Base-by-base conservation (phyloP, 331 rosid species). In the Prunus yedoensis region DNA sequence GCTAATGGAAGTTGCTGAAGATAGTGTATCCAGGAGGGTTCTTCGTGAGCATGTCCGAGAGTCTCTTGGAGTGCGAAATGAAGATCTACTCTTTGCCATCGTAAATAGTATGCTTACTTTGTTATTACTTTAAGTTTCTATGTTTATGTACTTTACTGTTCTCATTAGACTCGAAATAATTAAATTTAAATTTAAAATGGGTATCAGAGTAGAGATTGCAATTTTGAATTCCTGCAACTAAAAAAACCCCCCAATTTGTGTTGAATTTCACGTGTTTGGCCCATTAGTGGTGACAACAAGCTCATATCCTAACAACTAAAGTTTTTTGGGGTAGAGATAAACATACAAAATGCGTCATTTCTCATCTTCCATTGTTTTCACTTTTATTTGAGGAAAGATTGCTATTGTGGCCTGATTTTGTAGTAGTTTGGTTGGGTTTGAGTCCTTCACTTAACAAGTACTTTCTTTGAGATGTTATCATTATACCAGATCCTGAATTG, bases 1-100 rank as follows among this genome's bases (percentile, higher is more conserved):
- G 63, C 92, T 94, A 32, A 94, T 85, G 91, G 99, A 92, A 80
- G 92, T 94, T 62, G 96, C 99, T 54, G 99, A 94, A 80, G 90
- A 89, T 84, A 80, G 84, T 84, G 89, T 90, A 38, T 90, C 97
- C 60, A 94, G 89, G 82, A 89, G 96, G 83, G 91, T 90, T 83
- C 94, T 94, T 67, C 90, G 90, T 53, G 99, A 94, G 84, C 97
- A 94, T 85, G 91, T 92, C 66, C 85, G 96, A 4, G 91, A 92
- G 67, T 89, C 93, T 71, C 88, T 94, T 69, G 99, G 97, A 81
- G 96, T 92, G 63, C 89, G 91, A 84, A 91, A 84, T 79, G 99
- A 90, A 49, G 96, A 94, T 85, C 81, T 94, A 75, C 85, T 94
- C 54, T 89, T 83, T 83, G 85, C 86, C 80, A 82, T 91, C 78